Percentiles rank a stretch among this genome's conserved stretches.
phyloP scores from a whole-genome alignment of 2,329 filamentous ascomycete species.

The Endoconidiophora laricicola region DNA sequence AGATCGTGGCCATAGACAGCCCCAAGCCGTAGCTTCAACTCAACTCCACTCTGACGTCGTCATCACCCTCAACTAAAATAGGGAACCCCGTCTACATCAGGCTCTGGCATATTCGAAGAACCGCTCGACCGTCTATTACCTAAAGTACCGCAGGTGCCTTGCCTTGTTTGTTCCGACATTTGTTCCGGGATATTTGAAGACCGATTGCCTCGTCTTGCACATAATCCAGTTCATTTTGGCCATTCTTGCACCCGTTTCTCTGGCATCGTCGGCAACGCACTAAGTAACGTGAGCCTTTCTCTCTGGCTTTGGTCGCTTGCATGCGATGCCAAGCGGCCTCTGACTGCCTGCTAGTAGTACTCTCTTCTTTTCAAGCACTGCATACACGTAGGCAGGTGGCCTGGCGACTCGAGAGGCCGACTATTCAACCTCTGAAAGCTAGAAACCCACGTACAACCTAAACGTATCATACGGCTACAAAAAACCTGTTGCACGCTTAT shows the following conservation, averaged over 20 bases:
- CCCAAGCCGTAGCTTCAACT: too few relatives aligned
- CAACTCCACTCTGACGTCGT: too few relatives aligned
- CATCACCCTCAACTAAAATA: too few relatives aligned
- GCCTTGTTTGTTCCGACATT: too few relatives aligned
- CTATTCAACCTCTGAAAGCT: too few relatives aligned
- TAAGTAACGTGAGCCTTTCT: constrained; percentile 1
- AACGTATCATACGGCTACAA: not conserved
- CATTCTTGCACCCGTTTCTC: not conserved
- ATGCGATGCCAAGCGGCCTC: constrained; percentile 10
- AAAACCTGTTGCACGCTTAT: not conserved
- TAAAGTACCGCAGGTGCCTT: too few relatives aligned
- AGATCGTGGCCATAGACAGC: too few relatives aligned
- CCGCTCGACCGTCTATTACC: too few relatives aligned
- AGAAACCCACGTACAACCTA: not conserved
- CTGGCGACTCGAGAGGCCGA: too few relatives aligned
- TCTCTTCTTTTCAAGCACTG: not conserved
- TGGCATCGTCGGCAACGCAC: constrained; percentile 7
- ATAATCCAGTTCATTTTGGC: not conserved
- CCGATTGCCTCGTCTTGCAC: not conserved
- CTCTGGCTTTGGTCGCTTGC: constrained; percentile 9
- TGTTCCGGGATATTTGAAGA: not conserved
- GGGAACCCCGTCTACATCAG: too few relatives aligned
- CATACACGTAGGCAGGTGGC: too few relatives aligned
- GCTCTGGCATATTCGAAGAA: too few relatives aligned
- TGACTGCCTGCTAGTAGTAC: not conserved